These are phyloP conservation scores for Pseudogymnoascus sp. DNA, from an alignment of 2,329 filamentous ascomycete genomes.

Conservation along the genomic window DNA sequence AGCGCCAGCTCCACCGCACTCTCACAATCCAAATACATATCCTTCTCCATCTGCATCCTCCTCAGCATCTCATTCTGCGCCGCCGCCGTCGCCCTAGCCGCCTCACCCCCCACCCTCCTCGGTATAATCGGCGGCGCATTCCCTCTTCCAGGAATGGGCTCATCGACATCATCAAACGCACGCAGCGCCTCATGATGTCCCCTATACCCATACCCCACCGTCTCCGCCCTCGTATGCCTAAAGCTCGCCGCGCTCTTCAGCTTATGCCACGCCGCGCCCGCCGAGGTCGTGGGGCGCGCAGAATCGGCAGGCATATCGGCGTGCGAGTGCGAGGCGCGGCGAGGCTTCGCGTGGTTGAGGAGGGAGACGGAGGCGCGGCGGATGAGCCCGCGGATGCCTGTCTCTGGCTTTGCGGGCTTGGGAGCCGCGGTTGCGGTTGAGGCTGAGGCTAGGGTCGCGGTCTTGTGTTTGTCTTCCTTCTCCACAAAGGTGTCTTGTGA, in stretches of 20 bases:
- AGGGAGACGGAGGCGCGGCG: constrained; percentile 48
- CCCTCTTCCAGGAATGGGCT: constrained; percentile 29
- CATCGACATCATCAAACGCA: neutral
- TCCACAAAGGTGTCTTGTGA: constrained; percentile 25
- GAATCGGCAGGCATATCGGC: constrained; percentile 18
- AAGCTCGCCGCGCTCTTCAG: constrained; percentile 27
- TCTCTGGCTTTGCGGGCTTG: constrained; percentile 39
- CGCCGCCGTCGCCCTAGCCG: constrained; percentile 49
- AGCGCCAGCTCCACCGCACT: constrained; percentile 53
- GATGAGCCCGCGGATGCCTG: constrained; percentile 43
- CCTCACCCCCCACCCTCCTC: constrained; percentile 49
- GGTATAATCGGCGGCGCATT: constrained; percentile 53
- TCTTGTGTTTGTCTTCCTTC: constrained; percentile 19
- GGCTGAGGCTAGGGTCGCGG: constrained; percentile 36
- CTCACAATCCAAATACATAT: constrained; percentile 48
- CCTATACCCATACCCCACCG: neutral
- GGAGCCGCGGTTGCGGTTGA: constrained; percentile 21
- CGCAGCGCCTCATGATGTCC: neutral
- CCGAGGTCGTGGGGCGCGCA: constrained; percentile 25
- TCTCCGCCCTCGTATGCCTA: constrained; percentile 19
- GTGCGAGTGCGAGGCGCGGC: constrained; percentile 34
- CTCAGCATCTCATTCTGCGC: constrained; percentile 44
- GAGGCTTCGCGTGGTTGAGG: constrained; percentile 41
- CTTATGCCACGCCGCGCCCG: constrained; percentile 19
- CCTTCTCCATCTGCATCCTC: constrained; percentile 30